Evolutionary conservation across 2,329 filamentous ascomycete species (phyloP), one percentile per base, ranked within the genome.

Genomic region (Cladosporium phlei): DNA sequence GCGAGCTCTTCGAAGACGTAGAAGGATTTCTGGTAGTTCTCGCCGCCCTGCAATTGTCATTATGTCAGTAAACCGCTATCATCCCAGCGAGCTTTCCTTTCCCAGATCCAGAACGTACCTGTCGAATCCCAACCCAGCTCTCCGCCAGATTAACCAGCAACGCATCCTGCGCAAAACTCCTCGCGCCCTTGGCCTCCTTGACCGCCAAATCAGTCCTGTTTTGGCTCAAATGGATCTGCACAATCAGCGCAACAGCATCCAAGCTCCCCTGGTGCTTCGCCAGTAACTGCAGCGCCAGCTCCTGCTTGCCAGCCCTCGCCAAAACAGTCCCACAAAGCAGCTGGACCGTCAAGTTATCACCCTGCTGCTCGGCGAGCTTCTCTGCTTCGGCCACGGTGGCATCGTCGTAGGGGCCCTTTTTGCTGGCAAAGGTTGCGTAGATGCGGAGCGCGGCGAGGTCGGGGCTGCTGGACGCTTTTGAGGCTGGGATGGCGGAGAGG

Each of bases 1-100:
- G 93, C 91, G 38, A 97, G 80, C 69, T 98, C 93, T 69, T 97
- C 91, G 62, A 88, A 97, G 51, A 97, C 91, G 74, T 98, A 97
- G 70, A 95, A 97, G 14, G 91, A 85, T 63, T 93, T 87, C 63
- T 97, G 93, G 69, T 97, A 97, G 58, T 95, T 89, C 56, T 90
- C 90, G 62, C 91, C 91, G 62, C 93, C 91, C 85, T 95, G 51
- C 20, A 45, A 5, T 25, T 2, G 4, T 20, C 4, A 16, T 14
- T 8, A 8, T 27, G 30, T 32, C 16, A 39, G 38, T 14, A 30
- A 10, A 14, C 12, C 11, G 16, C 4, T 14, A 30, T 30, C 5
- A 24, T 1, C 6, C 21, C 3, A 16, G 4, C 12, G 20, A 28
- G 16, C n/a, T 7, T 20, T 19, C n/a, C 19, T 32, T 27, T 22